These are phyloP conservation scores for Globisporangium splendens DNA, from an alignment of 352 stramenopile species.

Conservation along the genomic window DNA sequence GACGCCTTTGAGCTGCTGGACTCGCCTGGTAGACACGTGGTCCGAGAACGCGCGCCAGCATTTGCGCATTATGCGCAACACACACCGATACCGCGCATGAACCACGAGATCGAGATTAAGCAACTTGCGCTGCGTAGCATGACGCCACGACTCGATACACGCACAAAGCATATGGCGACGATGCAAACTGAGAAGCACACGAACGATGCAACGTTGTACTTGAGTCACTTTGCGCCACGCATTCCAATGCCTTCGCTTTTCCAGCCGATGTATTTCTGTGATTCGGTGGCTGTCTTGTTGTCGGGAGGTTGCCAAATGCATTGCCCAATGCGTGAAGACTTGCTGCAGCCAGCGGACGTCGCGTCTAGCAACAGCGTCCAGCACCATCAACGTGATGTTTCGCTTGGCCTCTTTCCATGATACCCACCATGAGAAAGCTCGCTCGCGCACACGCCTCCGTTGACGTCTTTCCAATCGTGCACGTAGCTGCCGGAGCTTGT, in stretches of 20 bases:
- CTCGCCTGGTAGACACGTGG: background rate
- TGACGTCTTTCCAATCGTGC: background rate
- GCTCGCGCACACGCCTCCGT: background rate
- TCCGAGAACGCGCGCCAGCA: slow-evolving; percentile 6
- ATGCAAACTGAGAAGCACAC: background rate
- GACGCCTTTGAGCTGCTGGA: background rate
- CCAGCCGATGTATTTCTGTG: background rate
- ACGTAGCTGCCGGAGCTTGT: background rate
- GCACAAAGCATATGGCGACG: background rate
- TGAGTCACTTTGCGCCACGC: slow-evolving; percentile 4
- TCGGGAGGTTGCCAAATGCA: background rate
- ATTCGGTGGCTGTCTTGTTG: background rate
- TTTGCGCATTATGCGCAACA: background rate
- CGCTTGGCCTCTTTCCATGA: slow-evolving; percentile 1
- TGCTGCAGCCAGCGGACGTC: background rate
- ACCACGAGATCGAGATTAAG: background rate
- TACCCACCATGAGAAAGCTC: slow-evolving; percentile 1
- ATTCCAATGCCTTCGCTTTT: slow-evolving; percentile 1
- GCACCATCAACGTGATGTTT: background rate
- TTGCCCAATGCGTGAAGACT: slow-evolving; percentile 4
- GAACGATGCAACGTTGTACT: background rate
- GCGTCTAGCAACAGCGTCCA: too few relatives aligned
- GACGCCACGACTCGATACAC: background rate
- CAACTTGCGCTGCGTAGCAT: background rate
- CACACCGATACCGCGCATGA: background rate